Base-by-base conservation (phyloP, 1,284 basidiomycete species). In the Naganishia albida region DNA sequence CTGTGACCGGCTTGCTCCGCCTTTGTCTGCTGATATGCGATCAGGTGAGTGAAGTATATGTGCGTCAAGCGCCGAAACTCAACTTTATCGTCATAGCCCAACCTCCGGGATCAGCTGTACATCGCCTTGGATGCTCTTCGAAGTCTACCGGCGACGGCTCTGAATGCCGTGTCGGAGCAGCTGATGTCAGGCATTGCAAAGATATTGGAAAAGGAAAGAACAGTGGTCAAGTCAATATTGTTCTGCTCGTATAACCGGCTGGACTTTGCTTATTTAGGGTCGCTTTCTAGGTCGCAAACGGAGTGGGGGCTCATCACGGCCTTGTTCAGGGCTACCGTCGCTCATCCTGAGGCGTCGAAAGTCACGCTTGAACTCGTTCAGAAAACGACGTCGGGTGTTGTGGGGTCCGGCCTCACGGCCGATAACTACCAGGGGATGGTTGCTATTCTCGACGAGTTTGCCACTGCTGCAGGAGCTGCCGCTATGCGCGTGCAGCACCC, bases 251-350 rank as follows among this genome's bases (percentile, higher is more conserved):
- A 34, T n/a, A 34, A 34, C 6, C 10, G 4, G 34, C 34, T 40
- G 42, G 18, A 28, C 25, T 16, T 28, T 20, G 15, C 42, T 26
- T 7, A 34, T 34, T 10, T 10, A 60, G 62, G 2, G 53, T n/a
- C n/a, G 57, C 63, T 59, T 2, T 49, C 62, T 68, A 89, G 86
- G 66, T 93, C 92, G 2, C 88, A 90, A 71, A 97, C 95, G 0
- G 94, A 99, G 78, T 99, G 96, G 96, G 91, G 90, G 63, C 81
- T 98, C 40, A 85, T 95, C 18, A 91, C 96, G 72, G 88, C 91
- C 0, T 82, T 98, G n/a, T 85, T 99, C 70, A 85, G 90, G 46
- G 88, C 88, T 0, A 93, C 91, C 0, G 85, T 92, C 51, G 84
- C 87, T 8, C 90, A 96, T 72, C 86, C 91, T n/a, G 90, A 92